Evolutionary conservation across 1,284 basidiomycete species (phyloP), one percentile per base, ranked within the genome.

Genomic region (Salmacisia buchloeana): DNA sequence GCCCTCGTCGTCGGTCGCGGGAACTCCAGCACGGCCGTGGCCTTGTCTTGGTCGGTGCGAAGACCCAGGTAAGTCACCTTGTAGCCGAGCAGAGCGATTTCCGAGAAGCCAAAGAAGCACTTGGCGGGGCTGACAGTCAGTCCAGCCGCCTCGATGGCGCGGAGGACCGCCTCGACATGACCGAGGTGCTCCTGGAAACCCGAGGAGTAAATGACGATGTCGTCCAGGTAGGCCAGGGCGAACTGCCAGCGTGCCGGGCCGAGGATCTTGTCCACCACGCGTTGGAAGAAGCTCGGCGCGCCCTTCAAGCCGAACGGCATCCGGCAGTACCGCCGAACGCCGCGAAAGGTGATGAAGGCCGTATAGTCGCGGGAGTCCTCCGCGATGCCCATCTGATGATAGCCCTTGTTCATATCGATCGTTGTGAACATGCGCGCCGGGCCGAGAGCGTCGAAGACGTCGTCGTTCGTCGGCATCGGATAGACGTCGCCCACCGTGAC

Each of bases 271-370:
- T 59, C 27, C 58, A 59, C 25, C n/a, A 33, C 21, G 18, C 38
- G 13, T 27, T 59, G 58, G 18, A 59, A 59, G 34, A 23, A 15
- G 38, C 27, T 21, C 6, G 58, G 58, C 58, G 58, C 58, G 25
- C 35, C 35, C 10, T 29, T 21, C 18, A 59, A 31, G 18, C 58
- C 58, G 23, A 59, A 59, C n/a, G 23, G 56, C 33, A 58, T 58
- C 5, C 15, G 18, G 34, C 29, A 13, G 58, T 21, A 59, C 34
- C 29, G 34, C 7, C 13, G 35, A 27, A 25, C 18, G 5, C 58
- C 58, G n/a, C 35, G 27, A 21, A 18, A 33, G n/a, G 27, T 39
- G 10, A 59, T 15, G 34, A 59, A 59, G 15, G 35, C 35, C 43
- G 43, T 46, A 9, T 18, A 23, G 9, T 46, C 43, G 21, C 43